These are phyloP conservation scores for Scenedesmus sp. DNA, from an alignment of 163 green algal genomes.

Conservation along the genomic window DNA sequence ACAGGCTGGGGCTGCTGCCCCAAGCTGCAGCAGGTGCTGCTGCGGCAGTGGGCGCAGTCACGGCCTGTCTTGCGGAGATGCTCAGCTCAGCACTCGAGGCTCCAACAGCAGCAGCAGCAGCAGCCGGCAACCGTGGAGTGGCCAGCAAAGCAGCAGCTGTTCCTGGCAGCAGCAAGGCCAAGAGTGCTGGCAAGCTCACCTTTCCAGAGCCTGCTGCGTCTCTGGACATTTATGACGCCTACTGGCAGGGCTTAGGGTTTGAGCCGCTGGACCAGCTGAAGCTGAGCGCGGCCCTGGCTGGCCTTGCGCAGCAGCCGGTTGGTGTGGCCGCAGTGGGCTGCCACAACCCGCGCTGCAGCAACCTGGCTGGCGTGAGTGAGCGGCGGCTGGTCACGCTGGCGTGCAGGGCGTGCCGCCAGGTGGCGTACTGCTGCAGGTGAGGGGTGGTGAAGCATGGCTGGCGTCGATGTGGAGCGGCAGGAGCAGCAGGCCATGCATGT, in stretches of 20 bases:
- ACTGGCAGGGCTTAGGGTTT: not conserved
- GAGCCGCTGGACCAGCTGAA: not conserved
- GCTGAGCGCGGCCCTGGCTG: conserved; percentile 1
- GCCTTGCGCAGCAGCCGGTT: not conserved
- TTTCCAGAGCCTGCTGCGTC: not conserved
- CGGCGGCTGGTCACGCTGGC: conserved; percentile 10
- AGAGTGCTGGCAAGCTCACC: not conserved
- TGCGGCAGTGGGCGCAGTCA: not conserved
- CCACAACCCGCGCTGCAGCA: conserved; percentile 16
- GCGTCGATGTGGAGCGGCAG: not conserved
- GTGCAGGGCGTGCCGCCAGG: conserved; percentile 10
- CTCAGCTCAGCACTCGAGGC: not conserved
- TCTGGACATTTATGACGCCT: conserved; percentile 11
- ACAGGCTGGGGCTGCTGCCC: conserved; percentile 24
- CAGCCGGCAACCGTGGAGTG: not conserved
- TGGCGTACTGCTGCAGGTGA: conserved; percentile 35
- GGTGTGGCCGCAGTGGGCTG: not conserved
- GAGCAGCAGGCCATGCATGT: not conserved
- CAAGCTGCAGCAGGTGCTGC: not conserved
- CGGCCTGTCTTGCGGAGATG: not conserved
- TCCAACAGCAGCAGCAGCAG: not conserved
- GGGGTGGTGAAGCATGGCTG: not conserved
- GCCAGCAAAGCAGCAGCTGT: not conserved
- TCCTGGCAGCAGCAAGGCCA: not conserved
- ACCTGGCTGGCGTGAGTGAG: conserved; percentile 28